These are phyloP conservation scores for Collybia mongolica DNA, from an alignment of 768 basidiomycete genomes.

Conservation along the genomic window DNA sequence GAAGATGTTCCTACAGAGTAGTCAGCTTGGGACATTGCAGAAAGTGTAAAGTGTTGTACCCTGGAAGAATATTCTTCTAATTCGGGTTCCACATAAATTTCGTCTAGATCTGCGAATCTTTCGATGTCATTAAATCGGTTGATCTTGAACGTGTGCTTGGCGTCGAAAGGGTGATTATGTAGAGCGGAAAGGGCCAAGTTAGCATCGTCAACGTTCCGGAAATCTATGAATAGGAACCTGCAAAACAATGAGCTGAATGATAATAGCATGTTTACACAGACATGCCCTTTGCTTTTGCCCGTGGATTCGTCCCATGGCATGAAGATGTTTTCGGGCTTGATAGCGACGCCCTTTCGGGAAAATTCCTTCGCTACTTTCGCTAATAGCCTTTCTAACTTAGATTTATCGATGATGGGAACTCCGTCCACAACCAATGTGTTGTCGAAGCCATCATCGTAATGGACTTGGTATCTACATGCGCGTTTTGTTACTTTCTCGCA, in stretches of 20 bases:
- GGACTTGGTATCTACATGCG: slow-evolving; percentile 71
- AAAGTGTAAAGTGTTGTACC: slow-evolving; percentile 37
- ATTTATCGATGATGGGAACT: slow-evolving; percentile 84
- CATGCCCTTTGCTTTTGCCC: slow-evolving; percentile 91
- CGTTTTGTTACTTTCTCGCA: slow-evolving; percentile 1
- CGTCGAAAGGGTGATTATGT: slow-evolving; percentile 82
- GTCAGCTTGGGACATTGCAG: not conserved
- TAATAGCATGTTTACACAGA: not conserved
- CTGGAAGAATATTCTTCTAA: slow-evolving; percentile 72
- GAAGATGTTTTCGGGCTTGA: slow-evolving; percentile 76
- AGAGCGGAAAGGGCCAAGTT: slow-evolving; percentile 62
- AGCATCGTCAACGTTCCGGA: slow-evolving; percentile 69
- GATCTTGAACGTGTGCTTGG: slow-evolving; percentile 79
- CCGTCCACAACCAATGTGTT: slow-evolving; percentile 92
- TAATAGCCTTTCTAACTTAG: slow-evolving; percentile 80
- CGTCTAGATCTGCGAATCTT: slow-evolving; percentile 72
- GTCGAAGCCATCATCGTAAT: slow-evolving; percentile 86
- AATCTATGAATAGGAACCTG: slow-evolving; percentile 85
- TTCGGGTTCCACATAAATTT: slow-evolving; percentile 75
- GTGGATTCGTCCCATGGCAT: slow-evolving; percentile 86
- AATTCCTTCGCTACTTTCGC: slow-evolving; percentile 84
- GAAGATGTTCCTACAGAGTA: slow-evolving; percentile 79
- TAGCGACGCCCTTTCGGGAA: slow-evolving; percentile 70
- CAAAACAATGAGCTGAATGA: not conserved
- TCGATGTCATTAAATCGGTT: slow-evolving; percentile 93